Evolutionary conservation across 139 green algal species (phyloP).

Genomic region (Closterium sp.): DNA sequence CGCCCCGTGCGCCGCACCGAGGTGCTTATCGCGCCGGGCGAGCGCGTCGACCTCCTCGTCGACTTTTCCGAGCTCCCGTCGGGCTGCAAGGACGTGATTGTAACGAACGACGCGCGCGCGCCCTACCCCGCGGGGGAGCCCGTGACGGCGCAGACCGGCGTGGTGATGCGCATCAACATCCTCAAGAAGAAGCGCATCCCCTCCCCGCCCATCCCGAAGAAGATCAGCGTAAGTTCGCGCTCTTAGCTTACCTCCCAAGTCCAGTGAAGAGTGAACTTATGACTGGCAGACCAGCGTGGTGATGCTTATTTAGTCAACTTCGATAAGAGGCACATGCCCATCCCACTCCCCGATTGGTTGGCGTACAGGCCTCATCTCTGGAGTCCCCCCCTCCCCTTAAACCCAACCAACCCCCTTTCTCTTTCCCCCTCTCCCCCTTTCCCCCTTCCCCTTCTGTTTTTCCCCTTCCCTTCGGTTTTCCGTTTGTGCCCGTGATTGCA

Average conservation of each 20-base stretch:
- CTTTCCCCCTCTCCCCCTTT: no score
- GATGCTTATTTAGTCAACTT: no score
- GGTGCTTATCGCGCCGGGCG: conserved; percentile 13
- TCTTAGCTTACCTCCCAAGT: neutral
- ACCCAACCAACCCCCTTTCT: no score
- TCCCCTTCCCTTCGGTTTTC: no score
- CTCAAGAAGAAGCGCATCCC: neutral
- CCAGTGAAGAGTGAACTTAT: no score
- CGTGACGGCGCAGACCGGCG: neutral
- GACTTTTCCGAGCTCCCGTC: conserved; percentile 9
- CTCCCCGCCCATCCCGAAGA: neutral
- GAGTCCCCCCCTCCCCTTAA: no score
- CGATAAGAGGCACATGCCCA: no score
- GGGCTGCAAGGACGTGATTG: neutral
- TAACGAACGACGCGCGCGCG: neutral
- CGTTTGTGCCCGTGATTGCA: no score
- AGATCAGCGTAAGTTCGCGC: neutral
- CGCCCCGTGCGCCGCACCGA: conserved; percentile 5
- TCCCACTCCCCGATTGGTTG: no score
- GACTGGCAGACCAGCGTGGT: no score
- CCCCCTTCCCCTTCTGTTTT: no score
- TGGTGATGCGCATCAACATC: conserved; percentile 11
- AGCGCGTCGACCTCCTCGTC: conserved; percentile 27
- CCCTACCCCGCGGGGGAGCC: conserved; percentile 4
- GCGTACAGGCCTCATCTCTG: no score